Conservation (phyloP, 495 filamentous ascomycete genomes). For the Cudoniella acicularis region DNA sequence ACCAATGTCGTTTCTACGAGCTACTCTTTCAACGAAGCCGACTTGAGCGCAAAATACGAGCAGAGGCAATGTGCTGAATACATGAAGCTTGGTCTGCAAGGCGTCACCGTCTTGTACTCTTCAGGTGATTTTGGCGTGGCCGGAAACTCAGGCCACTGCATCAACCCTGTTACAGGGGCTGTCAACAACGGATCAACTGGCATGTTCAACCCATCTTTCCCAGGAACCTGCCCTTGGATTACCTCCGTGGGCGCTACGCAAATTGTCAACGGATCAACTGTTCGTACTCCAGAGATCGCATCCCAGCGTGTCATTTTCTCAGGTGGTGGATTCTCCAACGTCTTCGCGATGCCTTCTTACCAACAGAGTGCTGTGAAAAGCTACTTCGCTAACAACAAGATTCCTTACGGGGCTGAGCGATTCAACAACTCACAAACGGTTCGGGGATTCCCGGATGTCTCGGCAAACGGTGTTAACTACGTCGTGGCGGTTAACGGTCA, state of each 20-base stretch:
- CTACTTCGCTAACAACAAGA: slow-evolving; percentile 48
- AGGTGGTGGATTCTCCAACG: slow-evolving; percentile 67
- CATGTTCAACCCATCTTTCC: slow-evolving; percentile 19
- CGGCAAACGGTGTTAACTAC: slow-evolving; percentile 57
- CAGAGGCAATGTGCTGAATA: slow-evolving; percentile 55
- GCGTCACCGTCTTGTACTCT: slow-evolving; percentile 48
- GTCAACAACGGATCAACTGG: slow-evolving; percentile 18
- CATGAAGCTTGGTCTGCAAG: slow-evolving; percentile 29
- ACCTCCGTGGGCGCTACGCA: slow-evolving; percentile 40
- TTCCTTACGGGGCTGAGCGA: slow-evolving; percentile 16
- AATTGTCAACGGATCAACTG: slow-evolving; percentile 25
- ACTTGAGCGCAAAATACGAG: slow-evolving; percentile 49
- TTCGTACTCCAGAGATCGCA: slow-evolving; percentile 29
- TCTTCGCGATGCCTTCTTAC: slow-evolving; percentile 57
- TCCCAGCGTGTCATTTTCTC: slow-evolving; percentile 37
- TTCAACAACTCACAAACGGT: slow-evolving; percentile 48
- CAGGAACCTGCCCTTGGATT: slow-evolving; percentile 34
- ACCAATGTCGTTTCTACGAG: slow-evolving; percentile 60
- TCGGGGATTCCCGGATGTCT: slow-evolving; percentile 63
- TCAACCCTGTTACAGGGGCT: slow-evolving; percentile 32
- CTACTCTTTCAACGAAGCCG: slow-evolving; percentile 51
- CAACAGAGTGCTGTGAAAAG: slow-evolving; percentile 48
- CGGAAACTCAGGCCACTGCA: slow-evolving; percentile 52
- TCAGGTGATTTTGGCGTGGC: slow-evolving; percentile 60
- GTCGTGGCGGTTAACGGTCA: slow-evolving; percentile 42